Evolutionary conservation across 2,329 filamentous ascomycete species (phyloP), one percentile per base, ranked within the genome.

Genomic region (Ophiosphaerella korrae): DNA sequence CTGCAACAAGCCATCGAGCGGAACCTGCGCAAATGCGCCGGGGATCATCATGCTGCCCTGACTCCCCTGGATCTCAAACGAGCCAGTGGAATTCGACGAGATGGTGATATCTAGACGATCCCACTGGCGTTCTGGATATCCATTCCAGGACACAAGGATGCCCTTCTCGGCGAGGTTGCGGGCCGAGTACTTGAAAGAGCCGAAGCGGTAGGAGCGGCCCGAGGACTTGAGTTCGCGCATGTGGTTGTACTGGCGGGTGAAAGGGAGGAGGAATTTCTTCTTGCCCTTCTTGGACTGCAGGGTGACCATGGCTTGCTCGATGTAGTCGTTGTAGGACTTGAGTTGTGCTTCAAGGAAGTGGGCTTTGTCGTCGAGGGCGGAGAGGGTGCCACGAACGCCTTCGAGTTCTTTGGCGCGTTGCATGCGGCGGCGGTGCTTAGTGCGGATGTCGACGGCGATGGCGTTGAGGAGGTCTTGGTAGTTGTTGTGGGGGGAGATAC

Each of bases 401-500:
- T 99, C 94, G 34, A 97, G 75, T 74, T 99, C 94, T 41, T 90
- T 88, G 70, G 96, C 89, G 51, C 94, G 85, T 74, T 99, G 93
- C 38, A 99, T 88, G 50, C 94, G 84, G 50, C 95, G 86, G 34
- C 92, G 88, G 75, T 96, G 96, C 82, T 99, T 99, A 53, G 92
- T 96, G 39, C 95, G 88, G 70, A 99, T 99, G 70, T 99, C 94
- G 49, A 95, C 84, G 2, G 94, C 94, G 66, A 99, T 97, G 56
- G 92, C 91, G 70, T 99, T 99, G 59, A 99, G 84, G n/a, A 99
- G 84, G 70, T 99, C 94, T 76, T 99, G 94, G 76, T 97, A 99
- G 70, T 90, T 86, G 74, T 99, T 97, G 67, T 92, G 79, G 24
- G 86, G 80, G 32, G 88, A 92, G 63, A 99, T 92, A 67, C 92